A percentile compares a stretch with the other conserved stretches of the same genome.
phyloP scores from a whole-genome alignment of 352 stramenopile species.

The Pythium insidiosum region DNA sequence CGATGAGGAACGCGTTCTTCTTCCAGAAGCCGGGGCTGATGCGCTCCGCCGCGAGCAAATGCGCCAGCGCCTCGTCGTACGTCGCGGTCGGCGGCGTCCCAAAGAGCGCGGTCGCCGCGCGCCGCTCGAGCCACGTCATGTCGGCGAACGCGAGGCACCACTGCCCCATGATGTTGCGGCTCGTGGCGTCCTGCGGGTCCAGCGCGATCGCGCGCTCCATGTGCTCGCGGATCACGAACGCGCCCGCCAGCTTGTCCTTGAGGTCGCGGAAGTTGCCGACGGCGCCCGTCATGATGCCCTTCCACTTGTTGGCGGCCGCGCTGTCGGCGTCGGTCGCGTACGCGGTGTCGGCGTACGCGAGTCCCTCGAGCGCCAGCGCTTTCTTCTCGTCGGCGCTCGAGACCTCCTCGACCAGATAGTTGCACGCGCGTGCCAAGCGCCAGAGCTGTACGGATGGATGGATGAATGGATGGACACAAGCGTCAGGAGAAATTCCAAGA shows the following conservation, averaged over 20 bases:
- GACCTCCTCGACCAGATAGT: constrained; percentile 47
- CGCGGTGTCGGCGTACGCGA: constrained; percentile 38
- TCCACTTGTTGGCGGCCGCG: constrained; percentile 63
- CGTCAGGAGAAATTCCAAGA: neutral
- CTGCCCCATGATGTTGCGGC: constrained; percentile 63
- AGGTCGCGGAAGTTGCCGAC: constrained; percentile 53
- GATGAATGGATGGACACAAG: too few relatives aligned
- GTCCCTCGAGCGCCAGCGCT: constrained; percentile 38
- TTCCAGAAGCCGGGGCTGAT: constrained; percentile 71
- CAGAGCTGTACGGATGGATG: constrained; percentile 48
- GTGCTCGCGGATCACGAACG: constrained; percentile 60
- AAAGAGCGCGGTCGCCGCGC: constrained; percentile 56
- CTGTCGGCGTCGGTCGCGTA: constrained; percentile 36
- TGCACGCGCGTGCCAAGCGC: constrained; percentile 50
- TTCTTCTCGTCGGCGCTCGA: constrained; percentile 41
- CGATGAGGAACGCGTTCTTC: constrained; percentile 64
- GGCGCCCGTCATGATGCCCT: constrained; percentile 59
- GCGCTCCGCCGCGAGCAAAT: constrained; percentile 46
- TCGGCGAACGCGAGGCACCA: constrained; percentile 77
- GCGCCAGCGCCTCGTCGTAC: constrained; percentile 50
- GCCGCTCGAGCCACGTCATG: constrained; percentile 72
- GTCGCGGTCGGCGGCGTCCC: constrained; percentile 42
- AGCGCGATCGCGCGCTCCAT: constrained; percentile 67
- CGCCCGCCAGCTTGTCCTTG: constrained; percentile 63
- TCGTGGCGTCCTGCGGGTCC: constrained; percentile 47